Percentiles rank a stretch among this genome's conserved stretches.
Evolutionary conservation across 768 basidiomycete species (phyloP).

Genomic region (Rhizopogon vulgaris): DNA sequence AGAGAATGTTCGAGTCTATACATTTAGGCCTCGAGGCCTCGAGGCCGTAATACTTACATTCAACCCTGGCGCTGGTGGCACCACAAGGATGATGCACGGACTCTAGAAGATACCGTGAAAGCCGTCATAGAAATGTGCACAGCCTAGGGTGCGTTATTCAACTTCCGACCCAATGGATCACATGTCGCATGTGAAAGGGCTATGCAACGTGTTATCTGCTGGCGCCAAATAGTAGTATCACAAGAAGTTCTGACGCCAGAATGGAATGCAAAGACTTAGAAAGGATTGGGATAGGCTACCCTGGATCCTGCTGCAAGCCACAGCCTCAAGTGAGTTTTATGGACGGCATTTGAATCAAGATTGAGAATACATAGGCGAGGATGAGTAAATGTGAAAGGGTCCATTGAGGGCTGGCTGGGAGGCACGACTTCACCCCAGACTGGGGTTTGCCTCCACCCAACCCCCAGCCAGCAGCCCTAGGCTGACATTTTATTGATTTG

Average conservation of each 20-base stretch:
- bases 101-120: background rate
- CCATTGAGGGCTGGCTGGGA: background rate
- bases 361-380: background rate
- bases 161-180: background rate
- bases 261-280: background rate
- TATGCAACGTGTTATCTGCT: background rate
- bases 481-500: background rate
- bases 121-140: background rate
- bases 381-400: too few relatives aligned
- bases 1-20: too few relatives aligned
- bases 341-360: background rate
- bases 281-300: background rate
- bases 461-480: background rate
- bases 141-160: background rate
- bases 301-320: background rate
- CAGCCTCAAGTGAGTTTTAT: background rate
- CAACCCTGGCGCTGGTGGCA: background rate
- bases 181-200: background rate
- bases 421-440: background rate
- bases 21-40: background rate
- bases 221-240: too few relatives aligned
- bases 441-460: background rate
- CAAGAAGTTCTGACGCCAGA: background rate
- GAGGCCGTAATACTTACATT: too few relatives aligned
- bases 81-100: background rate